A percentile compares a stretch with the other conserved stretches of the same genome.
These are phyloP conservation scores for Tolypocladium endophyticum DNA, from an alignment of 2,329 filamentous ascomycete genomes.

Conservation along the genomic window DNA sequence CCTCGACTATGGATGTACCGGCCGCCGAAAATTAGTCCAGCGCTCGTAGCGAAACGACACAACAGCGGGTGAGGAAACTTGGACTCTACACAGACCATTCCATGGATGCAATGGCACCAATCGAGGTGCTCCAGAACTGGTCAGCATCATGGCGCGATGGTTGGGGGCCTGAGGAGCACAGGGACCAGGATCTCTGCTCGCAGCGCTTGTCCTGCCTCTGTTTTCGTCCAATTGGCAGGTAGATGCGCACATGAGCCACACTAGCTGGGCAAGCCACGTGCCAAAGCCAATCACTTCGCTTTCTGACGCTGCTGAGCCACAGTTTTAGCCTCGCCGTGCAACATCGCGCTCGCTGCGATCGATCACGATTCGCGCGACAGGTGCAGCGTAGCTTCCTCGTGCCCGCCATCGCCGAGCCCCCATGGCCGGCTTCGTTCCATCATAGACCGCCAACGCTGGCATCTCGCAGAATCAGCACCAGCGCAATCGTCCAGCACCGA, in stretches of 20 bases:
- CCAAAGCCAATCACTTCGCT: neutral
- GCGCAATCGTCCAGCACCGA: neutral
- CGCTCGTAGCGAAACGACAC: too few species aligned
- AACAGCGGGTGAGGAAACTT: too few species aligned
- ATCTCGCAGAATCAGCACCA: neutral
- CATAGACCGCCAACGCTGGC: neutral
- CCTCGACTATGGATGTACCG: too few species aligned
- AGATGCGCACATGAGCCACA: neutral
- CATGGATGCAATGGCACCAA: neutral
- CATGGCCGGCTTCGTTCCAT: neutral
- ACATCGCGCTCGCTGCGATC: neutral
- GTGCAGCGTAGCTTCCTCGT: neutral
- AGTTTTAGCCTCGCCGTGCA: neutral
- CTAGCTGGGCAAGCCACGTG: neutral
- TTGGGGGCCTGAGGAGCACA: neutral
- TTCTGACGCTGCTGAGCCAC: neutral
- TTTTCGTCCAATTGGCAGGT: neutral
- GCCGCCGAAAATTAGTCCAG: too few species aligned
- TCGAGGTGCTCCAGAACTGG: neutral
- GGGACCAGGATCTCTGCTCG: neutral
- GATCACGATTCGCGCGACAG: neutral
- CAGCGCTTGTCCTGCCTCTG: neutral
- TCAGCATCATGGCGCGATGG: neutral
- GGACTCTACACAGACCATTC: too few species aligned
- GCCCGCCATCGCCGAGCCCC: neutral